Evolutionary conservation across 1,284 basidiomycete species (phyloP), one percentile per base, ranked within the genome.

Genomic region (Ganoderma sp.): DNA sequence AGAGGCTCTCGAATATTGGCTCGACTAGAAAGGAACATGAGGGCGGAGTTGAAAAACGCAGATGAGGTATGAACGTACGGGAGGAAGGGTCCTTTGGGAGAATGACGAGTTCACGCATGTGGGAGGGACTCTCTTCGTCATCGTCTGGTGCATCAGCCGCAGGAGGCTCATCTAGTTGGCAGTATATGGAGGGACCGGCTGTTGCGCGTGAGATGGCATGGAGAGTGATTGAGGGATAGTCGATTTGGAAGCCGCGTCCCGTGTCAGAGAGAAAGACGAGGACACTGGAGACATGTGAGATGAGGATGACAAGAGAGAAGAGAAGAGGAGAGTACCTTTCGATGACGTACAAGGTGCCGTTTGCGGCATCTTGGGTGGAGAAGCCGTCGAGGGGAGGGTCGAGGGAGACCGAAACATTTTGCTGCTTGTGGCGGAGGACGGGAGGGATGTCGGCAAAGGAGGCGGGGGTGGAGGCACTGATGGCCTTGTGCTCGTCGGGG

Each of bases 1-100:
- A 98, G 22, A 99, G 84, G 12, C 94, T 89, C 72, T 94, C 90
- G 76, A 98, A 99, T 64, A 99, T 93, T 15, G 85, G 78, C 69
- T 97, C 94, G 68, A 98, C 96, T 96, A 75, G 41, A 45, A 22
- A 68, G 57, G 50, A 71, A 32, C 22, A 48, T 63, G 14, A 25
- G 14, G 7, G 48, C 25, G 10, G 15, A 60, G 10, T 0, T 32
- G 15, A 59, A n/a, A 42, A 64, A 32, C 79, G 28, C 37, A 66
- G 48, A 34, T 39, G 22, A 39, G 59, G 19, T 25, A n/a, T 61
- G 58, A 9, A 81, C 92, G 74, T 75, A 96, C 95, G 80, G 48
- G 90, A 85, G 9, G 78, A 75, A 4, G 85, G 73, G 54, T 87
- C 81, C 73, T 84, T 80, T 3, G 95, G 92, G 22, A 89, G 83